Percentiles rank a stretch among this genome's conserved stretches.
phyloP scores from a whole-genome alignment of 2,329 filamentous ascomycete genomes.

The Bipolaris cookei region DNA sequence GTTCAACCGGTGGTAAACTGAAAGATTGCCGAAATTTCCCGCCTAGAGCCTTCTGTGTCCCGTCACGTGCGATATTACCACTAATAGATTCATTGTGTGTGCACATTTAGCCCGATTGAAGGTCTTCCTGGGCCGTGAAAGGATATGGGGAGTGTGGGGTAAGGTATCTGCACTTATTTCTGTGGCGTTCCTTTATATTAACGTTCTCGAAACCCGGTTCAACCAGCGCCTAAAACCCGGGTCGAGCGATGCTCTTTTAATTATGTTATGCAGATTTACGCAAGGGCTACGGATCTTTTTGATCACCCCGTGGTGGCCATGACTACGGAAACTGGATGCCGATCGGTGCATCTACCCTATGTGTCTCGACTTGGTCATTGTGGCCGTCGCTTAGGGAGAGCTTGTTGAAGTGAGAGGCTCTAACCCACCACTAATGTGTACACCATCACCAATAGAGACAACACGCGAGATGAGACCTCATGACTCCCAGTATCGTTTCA shows the following conservation, averaged over 20 bases:
- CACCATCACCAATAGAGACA: constrained; percentile 13
- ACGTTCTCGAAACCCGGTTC: constrained; percentile 14
- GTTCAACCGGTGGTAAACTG: constrained; percentile 14
- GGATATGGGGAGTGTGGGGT: constrained; percentile 8
- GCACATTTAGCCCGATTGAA: background rate
- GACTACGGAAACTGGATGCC: constrained; percentile 1
- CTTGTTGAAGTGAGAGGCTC: constrained; percentile 11
- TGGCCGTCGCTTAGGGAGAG: constrained; percentile 5
- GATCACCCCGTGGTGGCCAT: background rate
- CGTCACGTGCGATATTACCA: constrained; percentile 7
- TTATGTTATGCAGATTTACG: constrained; percentile 7
- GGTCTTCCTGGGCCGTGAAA: background rate
- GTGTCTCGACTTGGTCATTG: background rate
- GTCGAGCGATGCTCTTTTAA: constrained; percentile 11
- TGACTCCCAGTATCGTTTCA: constrained; percentile 17
- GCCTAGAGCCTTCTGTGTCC: background rate
- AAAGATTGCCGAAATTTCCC: constrained; percentile 12
- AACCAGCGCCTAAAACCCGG: constrained; percentile 14
- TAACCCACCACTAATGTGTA: constrained; percentile 6
- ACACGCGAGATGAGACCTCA: constrained; percentile 9
- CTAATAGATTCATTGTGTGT: background rate
- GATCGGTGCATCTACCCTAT: constrained; percentile 2
- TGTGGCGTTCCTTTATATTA: constrained; percentile 16
- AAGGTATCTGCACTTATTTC: background rate
- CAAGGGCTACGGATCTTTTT: constrained; percentile 7